phyloP scores from a whole-genome alignment of 1,139 yeast genomes.

The Chernovozyma sophiae-reginae region DNA sequence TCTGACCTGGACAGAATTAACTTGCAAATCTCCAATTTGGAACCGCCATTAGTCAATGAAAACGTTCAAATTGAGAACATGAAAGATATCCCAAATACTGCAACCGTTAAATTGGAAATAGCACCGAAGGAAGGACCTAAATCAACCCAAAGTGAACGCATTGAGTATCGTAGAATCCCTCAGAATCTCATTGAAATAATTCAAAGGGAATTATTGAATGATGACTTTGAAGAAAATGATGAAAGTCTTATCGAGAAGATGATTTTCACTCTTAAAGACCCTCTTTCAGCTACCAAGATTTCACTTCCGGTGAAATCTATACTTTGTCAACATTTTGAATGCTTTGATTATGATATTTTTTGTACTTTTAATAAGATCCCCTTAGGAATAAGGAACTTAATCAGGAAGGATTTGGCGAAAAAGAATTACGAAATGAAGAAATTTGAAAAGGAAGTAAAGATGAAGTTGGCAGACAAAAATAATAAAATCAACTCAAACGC shows the following conservation, averaged over 20 bases:
- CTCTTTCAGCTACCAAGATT: slow-evolving; percentile 34
- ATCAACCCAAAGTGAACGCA: neutral
- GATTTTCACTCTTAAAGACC: slow-evolving; percentile 28
- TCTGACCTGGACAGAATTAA: neutral
- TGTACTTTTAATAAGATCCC: slow-evolving; percentile 38
- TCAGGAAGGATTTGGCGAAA: slow-evolving; percentile 25
- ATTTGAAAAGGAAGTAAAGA: slow-evolving; percentile 15
- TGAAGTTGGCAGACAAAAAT: slow-evolving; percentile 2
- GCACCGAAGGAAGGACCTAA: neutral
- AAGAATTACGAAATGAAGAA: slow-evolving; percentile 21
- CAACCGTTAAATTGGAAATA: neutral
- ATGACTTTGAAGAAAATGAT: slow-evolving; percentile 13
- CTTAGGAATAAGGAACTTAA: slow-evolving; percentile 21
- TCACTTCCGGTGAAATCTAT: slow-evolving; percentile 38
- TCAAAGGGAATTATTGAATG: slow-evolving; percentile 19
- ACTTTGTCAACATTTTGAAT: slow-evolving; percentile 40
- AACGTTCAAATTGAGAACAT: too few species aligned
- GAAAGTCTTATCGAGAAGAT: slow-evolving; percentile 24
- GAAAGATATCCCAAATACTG: too few species aligned
- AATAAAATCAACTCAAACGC: slow-evolving; percentile 3
- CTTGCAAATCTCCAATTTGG: neutral
- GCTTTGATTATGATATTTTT: slow-evolving; percentile 44
- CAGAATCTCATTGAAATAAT: slow-evolving; percentile 20
- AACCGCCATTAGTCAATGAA: neutral
- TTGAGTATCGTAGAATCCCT: slow-evolving; percentile 23